A percentile compares a stretch with the other conserved stretches of the same genome.
Conservation (phyloP, 805 yeast genomes). For the Candida insectalens region DNA sequence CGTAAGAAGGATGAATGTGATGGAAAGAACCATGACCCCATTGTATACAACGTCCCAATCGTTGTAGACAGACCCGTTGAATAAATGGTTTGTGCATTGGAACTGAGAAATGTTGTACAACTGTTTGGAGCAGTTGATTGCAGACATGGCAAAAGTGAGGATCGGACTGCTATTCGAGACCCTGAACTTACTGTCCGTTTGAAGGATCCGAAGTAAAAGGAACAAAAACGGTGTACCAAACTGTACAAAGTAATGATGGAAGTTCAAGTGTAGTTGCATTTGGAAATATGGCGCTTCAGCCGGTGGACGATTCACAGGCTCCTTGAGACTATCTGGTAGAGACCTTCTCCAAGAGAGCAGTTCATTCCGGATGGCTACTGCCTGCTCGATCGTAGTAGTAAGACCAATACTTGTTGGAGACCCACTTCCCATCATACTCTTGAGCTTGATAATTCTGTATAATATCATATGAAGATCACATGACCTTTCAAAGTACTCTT, state of each 20-base stretch:
- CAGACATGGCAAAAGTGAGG: constrained; percentile 2
- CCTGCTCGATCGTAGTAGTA: not conserved
- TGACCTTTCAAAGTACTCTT: constrained; percentile 2
- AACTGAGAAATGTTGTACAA: constrained; percentile 3
- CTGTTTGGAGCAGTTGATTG: constrained; percentile 6
- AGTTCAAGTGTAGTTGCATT: constrained; percentile 3
- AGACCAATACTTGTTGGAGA: constrained; percentile 4
- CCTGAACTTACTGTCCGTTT: constrained; percentile 2
- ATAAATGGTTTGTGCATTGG: constrained; percentile 2
- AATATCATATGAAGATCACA: constrained; percentile 3
- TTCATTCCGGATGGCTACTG: constrained; percentile 6
- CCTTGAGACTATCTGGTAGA: constrained; percentile 2
- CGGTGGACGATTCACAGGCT: constrained; percentile 1
- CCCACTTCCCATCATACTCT: constrained; percentile 8
- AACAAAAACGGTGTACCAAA: constrained; percentile 7
- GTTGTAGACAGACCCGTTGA: constrained; percentile 5
- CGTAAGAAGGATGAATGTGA: constrained; percentile 3
- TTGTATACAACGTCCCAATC: constrained; percentile 5
- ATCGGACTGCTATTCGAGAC: constrained; percentile 3
- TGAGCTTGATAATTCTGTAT: constrained; percentile 3
- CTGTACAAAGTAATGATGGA: constrained; percentile 4
- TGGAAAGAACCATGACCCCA: constrained; percentile 4
- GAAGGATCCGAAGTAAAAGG: constrained; percentile 3
- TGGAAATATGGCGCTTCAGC: not conserved
- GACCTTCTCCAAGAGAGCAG: constrained; percentile 3